Evolutionary conservation across 495 filamentous ascomycete species (phyloP).

Genomic region (Penicillium psychrofluorescens): DNA sequence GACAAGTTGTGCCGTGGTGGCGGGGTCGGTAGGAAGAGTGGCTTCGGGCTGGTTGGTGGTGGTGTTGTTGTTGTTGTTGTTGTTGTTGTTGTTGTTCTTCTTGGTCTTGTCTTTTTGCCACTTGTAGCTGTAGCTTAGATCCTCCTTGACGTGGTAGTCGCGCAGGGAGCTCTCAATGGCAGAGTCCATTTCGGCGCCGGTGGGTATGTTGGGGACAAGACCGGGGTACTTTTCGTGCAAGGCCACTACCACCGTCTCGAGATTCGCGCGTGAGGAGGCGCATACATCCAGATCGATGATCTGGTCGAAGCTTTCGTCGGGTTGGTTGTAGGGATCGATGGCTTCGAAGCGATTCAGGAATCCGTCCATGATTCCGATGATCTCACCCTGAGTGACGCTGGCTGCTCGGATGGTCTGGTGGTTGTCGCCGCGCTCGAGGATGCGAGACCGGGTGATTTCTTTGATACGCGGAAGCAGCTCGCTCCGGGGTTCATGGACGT

Average conservation of each 20-base stretch:
- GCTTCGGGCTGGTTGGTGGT: slow-evolving; percentile 24
- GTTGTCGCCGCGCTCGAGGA: slow-evolving; percentile 84
- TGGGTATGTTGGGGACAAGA: slow-evolving; percentile 65
- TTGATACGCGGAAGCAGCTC: slow-evolving; percentile 55
- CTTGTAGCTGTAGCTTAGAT: slow-evolving; percentile 46
- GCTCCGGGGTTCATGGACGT: slow-evolving; percentile 65
- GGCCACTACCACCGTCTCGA: slow-evolving; percentile 68
- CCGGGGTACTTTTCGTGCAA: slow-evolving; percentile 67
- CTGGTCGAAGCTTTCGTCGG: slow-evolving; percentile 72
- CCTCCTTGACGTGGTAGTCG: slow-evolving; percentile 70
- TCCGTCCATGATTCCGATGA: slow-evolving; percentile 88
- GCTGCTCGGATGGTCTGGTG: slow-evolving; percentile 93
- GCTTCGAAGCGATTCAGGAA: slow-evolving; percentile 83
- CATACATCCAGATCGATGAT: slow-evolving; percentile 80
- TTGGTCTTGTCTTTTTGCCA: slow-evolving; percentile 6
- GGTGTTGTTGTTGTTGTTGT: slow-evolving; percentile 35
- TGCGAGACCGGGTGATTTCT: slow-evolving; percentile 67
- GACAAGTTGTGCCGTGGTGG: too few relatives aligned
- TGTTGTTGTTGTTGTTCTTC: slow-evolving; percentile 29
- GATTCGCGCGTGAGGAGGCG: slow-evolving; percentile 70
- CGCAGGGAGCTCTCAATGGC: slow-evolving; percentile 71
- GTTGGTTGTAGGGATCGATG: slow-evolving; percentile 50
- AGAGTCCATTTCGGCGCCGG: slow-evolving; percentile 64
- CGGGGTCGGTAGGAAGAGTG: background rate
- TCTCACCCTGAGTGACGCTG: slow-evolving; percentile 55